phyloP scores from a whole-genome alignment of 192 early-diverging fungal species.

The Geranomyces michiganensis region DNA sequence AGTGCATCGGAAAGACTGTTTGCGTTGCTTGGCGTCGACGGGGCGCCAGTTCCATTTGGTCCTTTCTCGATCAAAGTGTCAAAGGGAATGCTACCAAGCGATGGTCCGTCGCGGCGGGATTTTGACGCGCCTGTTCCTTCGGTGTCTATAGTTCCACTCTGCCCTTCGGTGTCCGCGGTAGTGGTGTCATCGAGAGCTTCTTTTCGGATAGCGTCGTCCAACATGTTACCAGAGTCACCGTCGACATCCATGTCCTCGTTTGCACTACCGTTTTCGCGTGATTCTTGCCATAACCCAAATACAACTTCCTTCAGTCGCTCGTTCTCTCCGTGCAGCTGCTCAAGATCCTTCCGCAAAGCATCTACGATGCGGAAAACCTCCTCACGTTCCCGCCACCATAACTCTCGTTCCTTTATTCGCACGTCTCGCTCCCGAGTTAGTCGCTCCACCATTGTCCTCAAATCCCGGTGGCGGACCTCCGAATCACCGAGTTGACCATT shows the following conservation, averaged over 20 bases:
- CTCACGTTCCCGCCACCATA: slow-evolving; percentile 41
- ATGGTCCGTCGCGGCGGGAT: neutral
- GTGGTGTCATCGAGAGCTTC: neutral
- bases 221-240: neutral
- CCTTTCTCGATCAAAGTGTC: neutral
- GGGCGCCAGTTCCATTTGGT: slow-evolving; percentile 3
- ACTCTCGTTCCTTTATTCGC: slow-evolving; percentile 30
- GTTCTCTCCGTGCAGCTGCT: slow-evolving; percentile 20
- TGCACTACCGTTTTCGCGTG: slow-evolving; percentile 2
- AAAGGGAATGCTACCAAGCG: slow-evolving; percentile 26
- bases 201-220: neutral
- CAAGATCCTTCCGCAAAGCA: slow-evolving; percentile 26
- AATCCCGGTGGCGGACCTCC: slow-evolving; percentile 24
- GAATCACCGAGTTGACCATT: slow-evolving; percentile 22
- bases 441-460: slow-evolving; percentile 22
- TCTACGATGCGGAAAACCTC: slow-evolving; percentile 34
- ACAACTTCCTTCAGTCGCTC: slow-evolving; percentile 25
- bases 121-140: neutral
- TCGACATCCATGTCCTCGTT: neutral
- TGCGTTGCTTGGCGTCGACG: neutral
- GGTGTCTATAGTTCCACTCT: neutral
- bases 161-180: neutral
- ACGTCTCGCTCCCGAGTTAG: slow-evolving; percentile 32
- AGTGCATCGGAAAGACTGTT: slow-evolving; percentile 10
- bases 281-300: slow-evolving; percentile 21